A percentile compares a stretch with the other conserved stretches of the same genome.
phyloP scores from a whole-genome alignment of 768 basidiomycete genomes.

The Agrocybe chaxingu region DNA sequence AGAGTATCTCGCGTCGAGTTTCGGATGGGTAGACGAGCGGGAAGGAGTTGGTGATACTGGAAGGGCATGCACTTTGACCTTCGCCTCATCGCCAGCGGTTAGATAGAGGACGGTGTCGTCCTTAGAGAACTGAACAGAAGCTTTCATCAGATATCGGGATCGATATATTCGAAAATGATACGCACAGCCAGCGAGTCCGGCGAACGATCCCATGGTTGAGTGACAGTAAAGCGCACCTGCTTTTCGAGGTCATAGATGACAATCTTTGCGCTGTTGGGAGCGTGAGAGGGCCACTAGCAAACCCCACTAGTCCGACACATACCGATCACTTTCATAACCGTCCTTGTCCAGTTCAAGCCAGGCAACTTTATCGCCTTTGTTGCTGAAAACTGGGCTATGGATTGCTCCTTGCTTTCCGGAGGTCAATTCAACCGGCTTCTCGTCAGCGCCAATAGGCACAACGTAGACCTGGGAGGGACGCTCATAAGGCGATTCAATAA shows the following conservation, averaged over 20 bases:
- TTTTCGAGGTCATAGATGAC: constrained; percentile 74
- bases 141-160: constrained; percentile 1
- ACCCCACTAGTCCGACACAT: constrained; percentile 1
- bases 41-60: constrained; percentile 62
- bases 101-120: constrained; percentile 69
- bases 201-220: constrained; percentile 85
- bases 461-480: constrained; percentile 56
- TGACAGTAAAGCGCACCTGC: constrained; percentile 67
- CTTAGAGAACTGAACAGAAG: constrained; percentile 60
- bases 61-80: constrained; percentile 69
- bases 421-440: constrained; percentile 65
- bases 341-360: constrained; percentile 89
- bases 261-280: constrained; percentile 56
- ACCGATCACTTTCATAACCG: constrained; percentile 88
- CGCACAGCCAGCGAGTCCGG: constrained; percentile 59
- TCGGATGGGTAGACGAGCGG: constrained; percentile 50
- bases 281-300: background rate
- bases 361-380: constrained; percentile 66
- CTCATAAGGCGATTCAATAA: background rate
- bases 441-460: constrained; percentile 50
- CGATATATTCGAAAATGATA: background rate
- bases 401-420: constrained; percentile 84
- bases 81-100: constrained; percentile 76
- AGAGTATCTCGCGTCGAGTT: constrained; percentile 41
- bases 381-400: constrained; percentile 66